phyloP scores from a whole-genome alignment of 2,329 filamentous ascomycete genomes.

The Elsinoe batatas region DNA sequence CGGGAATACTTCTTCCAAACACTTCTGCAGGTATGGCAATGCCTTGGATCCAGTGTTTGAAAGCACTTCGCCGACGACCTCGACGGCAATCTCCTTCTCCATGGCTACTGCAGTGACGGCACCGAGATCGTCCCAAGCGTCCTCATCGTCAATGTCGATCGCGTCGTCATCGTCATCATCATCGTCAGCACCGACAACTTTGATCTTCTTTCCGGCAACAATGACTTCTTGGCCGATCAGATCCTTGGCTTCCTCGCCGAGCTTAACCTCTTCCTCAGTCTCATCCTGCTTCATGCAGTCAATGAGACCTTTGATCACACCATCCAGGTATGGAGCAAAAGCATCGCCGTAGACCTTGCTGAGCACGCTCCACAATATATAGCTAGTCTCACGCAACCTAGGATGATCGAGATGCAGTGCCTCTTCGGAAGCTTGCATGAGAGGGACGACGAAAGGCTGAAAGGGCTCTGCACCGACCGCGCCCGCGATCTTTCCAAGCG shows the following conservation, averaged over 20 bases:
- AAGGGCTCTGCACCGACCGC: slow-evolving; percentile 80
- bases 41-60: slow-evolving; percentile 72
- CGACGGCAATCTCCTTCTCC: slow-evolving; percentile 94
- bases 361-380: slow-evolving; percentile 91
- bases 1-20: slow-evolving; percentile 68
- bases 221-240: slow-evolving; percentile 67
- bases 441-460: slow-evolving; percentile 78
- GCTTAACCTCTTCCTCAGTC: slow-evolving; percentile 64
- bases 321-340: slow-evolving; percentile 67
- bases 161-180: slow-evolving; percentile 52
- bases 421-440: slow-evolving; percentile 90
- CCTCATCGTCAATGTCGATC: slow-evolving; percentile 61
- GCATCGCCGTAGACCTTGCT: slow-evolving; percentile 86
- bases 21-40: slow-evolving; percentile 80
- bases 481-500: slow-evolving; percentile 83
- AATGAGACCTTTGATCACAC: slow-evolving; percentile 70
- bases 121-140: slow-evolving; percentile 73
- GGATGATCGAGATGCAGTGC: slow-evolving; percentile 81
- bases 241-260: slow-evolving; percentile 64
- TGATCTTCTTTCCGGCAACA: slow-evolving; percentile 75
- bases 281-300: slow-evolving; percentile 85
- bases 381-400: slow-evolving; percentile 87
- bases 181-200: slow-evolving; percentile 57
- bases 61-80: slow-evolving; percentile 88
- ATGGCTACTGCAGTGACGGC: slow-evolving; percentile 82